Conservation (phyloP, 176 grass and related monocot genomes). For the Aechmea fasciata region DNA sequence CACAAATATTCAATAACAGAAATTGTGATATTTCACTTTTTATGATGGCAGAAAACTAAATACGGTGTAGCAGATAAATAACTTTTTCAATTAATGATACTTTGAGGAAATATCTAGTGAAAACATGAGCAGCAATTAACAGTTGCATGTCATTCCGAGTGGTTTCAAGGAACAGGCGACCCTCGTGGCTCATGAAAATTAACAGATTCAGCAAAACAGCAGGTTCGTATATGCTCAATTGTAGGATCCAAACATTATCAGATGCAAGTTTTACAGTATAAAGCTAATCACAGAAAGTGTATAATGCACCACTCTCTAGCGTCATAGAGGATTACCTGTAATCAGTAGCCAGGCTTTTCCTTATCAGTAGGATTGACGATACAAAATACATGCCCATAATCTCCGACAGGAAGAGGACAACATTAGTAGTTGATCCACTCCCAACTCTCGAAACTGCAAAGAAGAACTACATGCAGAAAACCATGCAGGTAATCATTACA, state of each 20-base stretch:
- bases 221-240: not conserved
- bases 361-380: constrained; percentile 96
- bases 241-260: not conserved
- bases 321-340: constrained; percentile 51
- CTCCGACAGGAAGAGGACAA: constrained; percentile 92
- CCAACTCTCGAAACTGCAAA: constrained; percentile 97
- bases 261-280: not conserved
- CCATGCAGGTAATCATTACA: not conserved
- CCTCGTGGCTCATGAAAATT: no score
- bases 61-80: no score
- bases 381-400: constrained; percentile 99
- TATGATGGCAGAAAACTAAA: no score
- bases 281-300: not conserved
- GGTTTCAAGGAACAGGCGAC: no score
- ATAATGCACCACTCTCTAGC: no score
- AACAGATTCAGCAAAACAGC: not conserved
- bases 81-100: no score
- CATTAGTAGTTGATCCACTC: constrained; percentile 86
- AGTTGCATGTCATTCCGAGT: no score
- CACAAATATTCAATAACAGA: not conserved
- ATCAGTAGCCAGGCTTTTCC: constrained; percentile 90
- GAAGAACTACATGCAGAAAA: constrained; percentile 69
- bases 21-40: not conserved
- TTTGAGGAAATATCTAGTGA: no score
- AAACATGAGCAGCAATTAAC: no score